Conservation (phyloP, 2,329 filamentous ascomycete species). For the Botryotinia globosa region DNA sequence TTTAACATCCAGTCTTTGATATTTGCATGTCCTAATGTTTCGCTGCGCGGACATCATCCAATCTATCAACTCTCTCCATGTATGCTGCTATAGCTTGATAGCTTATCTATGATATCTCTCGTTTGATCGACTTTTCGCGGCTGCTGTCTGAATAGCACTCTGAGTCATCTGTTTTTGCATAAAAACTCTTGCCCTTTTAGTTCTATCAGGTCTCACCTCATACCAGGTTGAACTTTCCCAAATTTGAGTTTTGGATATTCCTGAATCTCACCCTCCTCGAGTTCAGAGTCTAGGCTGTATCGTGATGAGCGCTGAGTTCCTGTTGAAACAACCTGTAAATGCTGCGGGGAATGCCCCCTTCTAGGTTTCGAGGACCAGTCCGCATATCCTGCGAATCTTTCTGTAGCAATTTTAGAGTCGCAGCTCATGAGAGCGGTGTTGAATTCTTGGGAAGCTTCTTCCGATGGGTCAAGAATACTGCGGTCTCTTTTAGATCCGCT, state of each 20-base stretch:
- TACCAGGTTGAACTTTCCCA: background rate
- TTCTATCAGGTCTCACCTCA: background rate
- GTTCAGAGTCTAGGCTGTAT: background rate
- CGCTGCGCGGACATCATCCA: background rate
- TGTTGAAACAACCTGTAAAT: background rate
- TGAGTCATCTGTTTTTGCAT: background rate
- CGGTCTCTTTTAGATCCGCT: background rate
- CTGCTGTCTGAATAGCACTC: background rate
- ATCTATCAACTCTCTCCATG: background rate
- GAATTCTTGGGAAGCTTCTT: background rate
- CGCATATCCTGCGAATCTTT: background rate
- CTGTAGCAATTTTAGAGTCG: background rate
- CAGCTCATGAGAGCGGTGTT: background rate
- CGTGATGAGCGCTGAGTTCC: background rate
- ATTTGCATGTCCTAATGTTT: background rate
- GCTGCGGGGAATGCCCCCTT: background rate
- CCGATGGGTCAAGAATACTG: background rate
- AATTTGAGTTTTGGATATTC: fast-evolving
- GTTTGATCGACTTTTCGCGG: too few species aligned
- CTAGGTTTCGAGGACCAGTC: background rate
- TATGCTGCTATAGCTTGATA: background rate
- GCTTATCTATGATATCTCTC: too few species aligned
- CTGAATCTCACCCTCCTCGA: background rate
- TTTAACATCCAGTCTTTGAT: background rate
- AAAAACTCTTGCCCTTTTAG: background rate